Base-by-base conservation (phyloP, 306 rosid genomes). In the Notholithocarpus densiflorus region DNA sequence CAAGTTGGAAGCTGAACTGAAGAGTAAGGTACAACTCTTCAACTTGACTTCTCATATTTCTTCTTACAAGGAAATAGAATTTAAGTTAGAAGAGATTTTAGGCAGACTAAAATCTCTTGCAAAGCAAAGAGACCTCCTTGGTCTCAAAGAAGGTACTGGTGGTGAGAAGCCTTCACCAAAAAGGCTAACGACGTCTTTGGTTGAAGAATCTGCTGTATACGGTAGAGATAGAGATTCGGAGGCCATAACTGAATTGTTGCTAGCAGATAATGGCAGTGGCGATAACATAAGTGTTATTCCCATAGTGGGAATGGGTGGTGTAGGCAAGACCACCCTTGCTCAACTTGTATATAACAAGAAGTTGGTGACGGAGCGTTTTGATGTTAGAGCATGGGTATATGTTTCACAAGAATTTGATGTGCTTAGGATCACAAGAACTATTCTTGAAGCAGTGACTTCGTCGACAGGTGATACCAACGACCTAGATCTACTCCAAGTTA, bases 281-380 rank as follows among this genome's bases (percentile, higher is more conserved):
- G 15, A 13, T 37, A 26, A 52, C 3, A 18, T 83, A 21, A 57
- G 61, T 32, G 76, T 79, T 2, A n/a, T 83, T 43, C 71, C 86
- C 18, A 61, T 83, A 23, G 77, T 70, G 29, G 86, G 86, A 23
- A 83, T 85, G 80, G 85, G 86, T 0, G 84, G 86, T 0, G 4
- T 82, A 1, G 86, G 89, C 12, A 82, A 86, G 74, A 86, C 87
- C 18, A 77, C 87, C 0, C 61, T 82, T 5, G 82, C 78, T 19
- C 83, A 74, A 31, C 20, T 77, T 43, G 34, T 80, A 5, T 83
- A 73, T 20, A 83, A 83, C 43, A 81, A 86, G 32, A 18, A 43
- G 18, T 5, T 10, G 0, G 71, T 82, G 21, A 0, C 5, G 56
- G 13, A 27, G 17, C 1, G 3, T 12, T 82, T 86, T 43, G 48